A percentile compares a stretch with the other conserved stretches of the same genome.
phyloP scores from a whole-genome alignment of 179 eudicot species.

The Carnegiea gigantea region DNA sequence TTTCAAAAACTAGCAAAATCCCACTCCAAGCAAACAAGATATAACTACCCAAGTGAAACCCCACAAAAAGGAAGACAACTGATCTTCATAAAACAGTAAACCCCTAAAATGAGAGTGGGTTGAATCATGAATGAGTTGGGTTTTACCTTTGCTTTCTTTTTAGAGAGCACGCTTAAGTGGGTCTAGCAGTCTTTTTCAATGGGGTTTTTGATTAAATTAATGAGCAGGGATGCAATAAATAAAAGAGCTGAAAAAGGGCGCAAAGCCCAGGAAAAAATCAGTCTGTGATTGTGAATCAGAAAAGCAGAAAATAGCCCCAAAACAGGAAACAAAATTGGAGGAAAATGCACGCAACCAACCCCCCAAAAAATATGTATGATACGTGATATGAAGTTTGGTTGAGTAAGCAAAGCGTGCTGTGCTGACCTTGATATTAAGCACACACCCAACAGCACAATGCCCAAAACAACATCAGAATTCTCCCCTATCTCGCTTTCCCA shows the following conservation, averaged over 20 bases:
- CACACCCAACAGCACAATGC: constrained; percentile 12
- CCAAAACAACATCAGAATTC: constrained; percentile 25
- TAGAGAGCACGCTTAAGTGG: constrained; percentile 28
- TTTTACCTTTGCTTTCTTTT: constrained; percentile 11
- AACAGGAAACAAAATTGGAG: constrained; percentile 37
- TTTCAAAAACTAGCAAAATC: constrained; percentile 11
- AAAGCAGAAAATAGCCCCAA: constrained; percentile 17
- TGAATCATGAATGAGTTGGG: constrained; percentile 8
- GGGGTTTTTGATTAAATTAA: constrained; percentile 23
- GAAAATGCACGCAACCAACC: constrained; percentile 47
- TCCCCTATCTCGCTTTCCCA: constrained; percentile 12
- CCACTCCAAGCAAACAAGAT: constrained; percentile 6
- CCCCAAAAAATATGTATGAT: not conserved
- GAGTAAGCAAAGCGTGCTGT: constrained; percentile 49
- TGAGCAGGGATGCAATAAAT: not conserved
- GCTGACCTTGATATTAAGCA: constrained; percentile 26
- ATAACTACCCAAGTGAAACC: constrained; percentile 20
- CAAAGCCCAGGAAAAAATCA: not conserved
- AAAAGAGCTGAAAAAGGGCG: not conserved
- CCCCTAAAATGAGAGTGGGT: not conserved
- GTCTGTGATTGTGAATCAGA: not conserved
- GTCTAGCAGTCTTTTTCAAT: not conserved
- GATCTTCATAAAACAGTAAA: not conserved
- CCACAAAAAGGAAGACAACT: constrained; percentile 23
- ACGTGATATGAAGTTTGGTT: constrained; percentile 19